Evolutionary conservation across 1,284 basidiomycete species (phyloP).

Genomic region (Entoloma clypeatum): DNA sequence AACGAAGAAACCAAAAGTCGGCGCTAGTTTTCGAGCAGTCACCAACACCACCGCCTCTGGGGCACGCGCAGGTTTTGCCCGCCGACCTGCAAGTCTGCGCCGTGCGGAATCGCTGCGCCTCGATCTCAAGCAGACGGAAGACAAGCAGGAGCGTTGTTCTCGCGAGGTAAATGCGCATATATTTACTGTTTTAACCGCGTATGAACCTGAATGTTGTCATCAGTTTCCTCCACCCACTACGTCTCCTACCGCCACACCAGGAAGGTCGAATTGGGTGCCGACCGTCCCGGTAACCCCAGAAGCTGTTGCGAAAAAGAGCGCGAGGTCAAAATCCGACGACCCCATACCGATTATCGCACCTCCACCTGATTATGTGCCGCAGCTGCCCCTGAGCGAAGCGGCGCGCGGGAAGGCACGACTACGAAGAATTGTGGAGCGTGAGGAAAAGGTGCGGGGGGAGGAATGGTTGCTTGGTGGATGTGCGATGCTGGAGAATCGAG

Average conservation of each 20-base stretch:
- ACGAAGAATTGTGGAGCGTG: constrained; percentile 37
- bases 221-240: constrained; percentile 5
- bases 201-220: constrained; percentile 5
- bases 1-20: too few relatives aligned
- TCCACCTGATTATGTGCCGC: constrained; percentile 32
- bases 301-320: not conserved
- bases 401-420: constrained; percentile 43
- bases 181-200: too few relatives aligned
- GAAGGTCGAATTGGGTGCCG: not conserved
- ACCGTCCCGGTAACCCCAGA: constrained; percentile 4
- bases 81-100: constrained; percentile 28
- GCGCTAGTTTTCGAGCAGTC: too few relatives aligned
- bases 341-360: constrained; percentile 53
- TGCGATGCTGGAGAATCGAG: not conserved
- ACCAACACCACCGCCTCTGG: too few relatives aligned
- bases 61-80: constrained; percentile 15
- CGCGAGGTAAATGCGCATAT: constrained; percentile 1
- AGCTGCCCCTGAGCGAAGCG: constrained; percentile 35
- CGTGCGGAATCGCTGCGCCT: constrained; percentile 29
- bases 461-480: constrained; percentile 24
- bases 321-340: not conserved
- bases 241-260: not conserved
- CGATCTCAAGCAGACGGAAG: not conserved
- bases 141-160: not conserved
- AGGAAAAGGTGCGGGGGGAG: constrained; percentile 32